Evolutionary conservation across 495 filamentous ascomycete species (phyloP), one percentile per base, ranked within the genome.

Genomic region (Xylaria intraflava): DNA sequence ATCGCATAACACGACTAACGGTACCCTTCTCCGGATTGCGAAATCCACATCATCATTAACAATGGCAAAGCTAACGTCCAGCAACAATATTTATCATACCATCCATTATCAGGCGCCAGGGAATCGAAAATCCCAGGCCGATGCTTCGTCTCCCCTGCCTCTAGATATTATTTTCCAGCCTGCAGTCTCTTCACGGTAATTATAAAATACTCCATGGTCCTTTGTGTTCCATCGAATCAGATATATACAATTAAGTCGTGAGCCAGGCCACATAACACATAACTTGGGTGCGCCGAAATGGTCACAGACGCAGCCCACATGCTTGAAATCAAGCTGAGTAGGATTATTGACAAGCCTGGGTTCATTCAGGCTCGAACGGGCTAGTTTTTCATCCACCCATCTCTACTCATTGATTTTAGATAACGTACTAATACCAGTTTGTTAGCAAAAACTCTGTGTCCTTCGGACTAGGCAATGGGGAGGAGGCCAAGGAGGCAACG

Each of bases 401-500:
- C 30, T 24, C 42, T 39, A 24, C 41, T 35, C 11, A 19, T 50
- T 7, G 6, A 14, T 6, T 22, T 55, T 52, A 66, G 43, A 64
- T 66, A 4, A 64, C 55, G 20, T 60, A 62, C 61, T 64, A 30
- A 0, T 17, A 20, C 40, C 6, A 29, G 35, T 14, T 30, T 6
- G 39, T 58, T 55, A 57, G 51, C 9, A 17, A 12, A 16, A 8
- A 17, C 35, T 20, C 22, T 10, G 10, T 6, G 16, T 26, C 2
- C 33, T 2, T 7, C 4, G 9, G 20, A 40, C n/a, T 4, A 46
- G 17, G 24, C 2, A 23, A 39, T 8, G 22, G 39, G 19, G 10
- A 8, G n/a, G n/a, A n/a, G n/a, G n/a, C n/a, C 17, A 26, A n/a
- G 17, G 9, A 24, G 40, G 45, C 41, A 36, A 85, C 89, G 80